Evolutionary conservation across 176 grass and related monocot species (phyloP), one percentile per base, ranked within the genome.

Genomic region (Rhynchospora pubera): DNA sequence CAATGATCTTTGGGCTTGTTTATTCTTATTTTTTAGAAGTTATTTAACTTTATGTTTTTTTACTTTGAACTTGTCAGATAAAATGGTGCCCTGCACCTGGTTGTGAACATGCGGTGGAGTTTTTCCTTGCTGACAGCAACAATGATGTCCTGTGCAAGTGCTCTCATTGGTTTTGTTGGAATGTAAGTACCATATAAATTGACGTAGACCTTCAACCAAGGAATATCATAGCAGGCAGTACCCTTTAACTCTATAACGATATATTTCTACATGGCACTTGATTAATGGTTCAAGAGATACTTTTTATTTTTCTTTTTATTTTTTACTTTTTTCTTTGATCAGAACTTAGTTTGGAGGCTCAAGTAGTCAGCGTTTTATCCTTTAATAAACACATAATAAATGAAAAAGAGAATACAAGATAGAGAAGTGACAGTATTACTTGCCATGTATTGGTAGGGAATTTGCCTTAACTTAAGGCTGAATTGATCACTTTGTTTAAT

Each of bases 31-130:
- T 58, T 42, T 66, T 83, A 58, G 79, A 15, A 62, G 16, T 65
- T 39, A 44, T 57, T 47, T 86, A 7, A 44, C 65, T 24, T 55
- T 39, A 65, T 51, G 58, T 66, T 11, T 65, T 24, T 58, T 53
- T n/a, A 80, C 26, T 61, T 65, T 3, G 39, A 34, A 83, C 5
- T 16, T 92, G 66, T 83, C 16, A 97, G 96, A 93, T 82, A 78
- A 99, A 99, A 88, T 99, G 96, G 96, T 99, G 96, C 65, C 96
- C 96, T 47, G 92, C 87, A 69, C 93, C 96, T 83, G 93, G 92
- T 65, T 99, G 96, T 91, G 84, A 87, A 45, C 90, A 85, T 91
- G 89, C 96, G 19, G 93, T 93, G 76, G 93, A 99, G 84, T 99
- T 90, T 80, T 69, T 61, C 5, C 15, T 90, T 64, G 87, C 90